Conservation (phyloP, 331 rosid genomes). For the Phaseolus coccineus region DNA sequence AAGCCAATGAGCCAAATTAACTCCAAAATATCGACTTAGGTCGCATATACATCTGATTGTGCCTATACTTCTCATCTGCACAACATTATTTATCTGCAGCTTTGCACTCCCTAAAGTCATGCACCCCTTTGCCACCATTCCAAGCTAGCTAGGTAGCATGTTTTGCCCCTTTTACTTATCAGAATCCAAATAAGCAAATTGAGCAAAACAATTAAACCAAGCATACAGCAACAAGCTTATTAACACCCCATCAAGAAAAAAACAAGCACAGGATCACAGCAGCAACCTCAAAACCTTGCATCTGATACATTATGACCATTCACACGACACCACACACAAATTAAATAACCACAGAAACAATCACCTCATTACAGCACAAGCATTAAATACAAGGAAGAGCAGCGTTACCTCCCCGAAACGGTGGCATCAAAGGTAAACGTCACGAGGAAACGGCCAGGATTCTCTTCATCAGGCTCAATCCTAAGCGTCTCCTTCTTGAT, state of each 20-base stretch:
- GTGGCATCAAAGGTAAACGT: constrained; percentile 88
- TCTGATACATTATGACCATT: neutral
- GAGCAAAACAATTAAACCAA: constrained; percentile 21
- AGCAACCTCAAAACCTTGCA: constrained; percentile 36
- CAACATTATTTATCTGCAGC: neutral
- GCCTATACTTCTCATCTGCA: neutral
- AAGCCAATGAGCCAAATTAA: constrained; percentile 17
- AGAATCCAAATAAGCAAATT: constrained; percentile 19
- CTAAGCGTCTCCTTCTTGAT: constrained; percentile 88
- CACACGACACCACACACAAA: constrained; percentile 11
- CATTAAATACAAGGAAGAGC: neutral
- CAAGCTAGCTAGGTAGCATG: constrained; percentile 17
- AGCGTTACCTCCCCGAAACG: constrained; percentile 78
- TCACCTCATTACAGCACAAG: neutral
- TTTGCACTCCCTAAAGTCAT: neutral
- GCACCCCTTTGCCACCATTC: constrained; percentile 4
- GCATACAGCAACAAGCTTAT: neutral
- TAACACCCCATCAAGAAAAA: neutral
- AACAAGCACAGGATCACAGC: constrained; percentile 17
- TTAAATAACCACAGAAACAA: neutral
- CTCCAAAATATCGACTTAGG: neutral
- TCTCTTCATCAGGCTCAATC: constrained; percentile 77
- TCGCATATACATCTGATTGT: neutral
- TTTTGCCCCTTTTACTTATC: constrained; percentile 19
- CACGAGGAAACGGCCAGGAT: constrained; percentile 73